These are phyloP conservation scores for Luzula sylvatica DNA, from an alignment of 176 grass and related monocot genomes.

Conservation along the genomic window DNA sequence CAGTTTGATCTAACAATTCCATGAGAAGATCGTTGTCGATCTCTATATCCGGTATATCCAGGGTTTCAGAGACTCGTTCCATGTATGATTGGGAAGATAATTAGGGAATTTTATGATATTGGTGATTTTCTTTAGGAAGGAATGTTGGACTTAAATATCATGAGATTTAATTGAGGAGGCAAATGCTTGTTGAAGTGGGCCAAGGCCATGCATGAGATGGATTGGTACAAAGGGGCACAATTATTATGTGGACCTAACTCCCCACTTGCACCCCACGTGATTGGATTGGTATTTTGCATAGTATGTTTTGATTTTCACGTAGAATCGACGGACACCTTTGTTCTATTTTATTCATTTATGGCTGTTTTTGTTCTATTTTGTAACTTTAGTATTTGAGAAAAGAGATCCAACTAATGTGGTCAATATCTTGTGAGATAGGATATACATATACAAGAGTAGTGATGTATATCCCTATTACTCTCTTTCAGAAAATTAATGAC, in stretches of 20 bases:
- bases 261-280: not conserved
- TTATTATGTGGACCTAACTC: slow-evolving; percentile 9
- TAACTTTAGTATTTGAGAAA: too few relatives aligned
- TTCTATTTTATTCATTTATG: too few relatives aligned
- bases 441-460: too few relatives aligned
- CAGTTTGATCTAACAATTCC: slow-evolving; percentile 36
- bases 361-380: too few relatives aligned
- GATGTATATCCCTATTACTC: too few relatives aligned
- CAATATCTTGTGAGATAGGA: too few relatives aligned
- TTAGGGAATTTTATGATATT: not conserved
- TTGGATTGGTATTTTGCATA: not conserved
- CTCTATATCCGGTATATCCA: slow-evolving; percentile 33
- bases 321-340: too few relatives aligned
- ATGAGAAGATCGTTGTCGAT: slow-evolving; percentile 33
- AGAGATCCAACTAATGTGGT: too few relatives aligned
- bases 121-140: not conserved
- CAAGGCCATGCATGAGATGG: not conserved
- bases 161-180: slow-evolving; percentile 1
- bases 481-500: too few relatives aligned
- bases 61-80: not conserved
- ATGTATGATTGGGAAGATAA: slow-evolving; percentile 1
- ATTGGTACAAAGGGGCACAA: not conserved
- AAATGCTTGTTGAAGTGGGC: not conserved
- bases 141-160: slow-evolving; percentile 14
- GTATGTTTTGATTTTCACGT: too few relatives aligned